Evolutionary conservation across 768 basidiomycete genomes (phyloP).

Genomic region (Termitomyces sp.): DNA sequence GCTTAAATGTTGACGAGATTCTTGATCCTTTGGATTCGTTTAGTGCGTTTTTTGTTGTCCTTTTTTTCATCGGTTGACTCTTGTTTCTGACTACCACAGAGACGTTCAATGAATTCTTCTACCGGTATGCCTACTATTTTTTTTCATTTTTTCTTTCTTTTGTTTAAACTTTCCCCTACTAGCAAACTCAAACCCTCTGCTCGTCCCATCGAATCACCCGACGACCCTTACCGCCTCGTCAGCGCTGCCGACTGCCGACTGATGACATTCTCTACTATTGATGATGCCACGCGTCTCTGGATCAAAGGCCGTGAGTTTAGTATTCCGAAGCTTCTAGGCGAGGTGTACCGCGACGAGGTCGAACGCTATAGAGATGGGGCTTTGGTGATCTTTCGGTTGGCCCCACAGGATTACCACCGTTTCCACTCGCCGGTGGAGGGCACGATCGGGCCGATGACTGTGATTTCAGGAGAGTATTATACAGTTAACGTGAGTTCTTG

Average conservation of each 20-base stretch:
- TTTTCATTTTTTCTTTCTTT: too few relatives aligned
- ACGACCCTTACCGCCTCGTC: conserved; percentile 75
- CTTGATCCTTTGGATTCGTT: conserved; percentile 78
- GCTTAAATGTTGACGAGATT: conserved; percentile 78
- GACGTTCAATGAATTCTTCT: conserved; percentile 93
- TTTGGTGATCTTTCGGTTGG: conserved; percentile 84
- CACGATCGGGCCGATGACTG: conserved; percentile 72
- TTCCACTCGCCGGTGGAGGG: conserved; percentile 90
- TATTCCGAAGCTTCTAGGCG: conserved; percentile 73
- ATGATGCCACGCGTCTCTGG: conserved; percentile 87
- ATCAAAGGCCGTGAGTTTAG: conserved; percentile 97
- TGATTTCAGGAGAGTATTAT: conserved; percentile 90
- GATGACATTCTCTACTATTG: conserved; percentile 86
- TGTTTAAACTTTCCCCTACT: conserved; percentile 9
- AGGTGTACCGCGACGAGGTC: conserved; percentile 62
- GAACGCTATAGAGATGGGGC: conserved; percentile 76
- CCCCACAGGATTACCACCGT: conserved; percentile 94
- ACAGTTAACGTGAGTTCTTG: conserved; percentile 73
- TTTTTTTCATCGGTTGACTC: not conserved
- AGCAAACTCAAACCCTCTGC: conserved; percentile 85
- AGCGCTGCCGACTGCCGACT: conserved; percentile 95
- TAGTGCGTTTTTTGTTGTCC: conserved; percentile 39
- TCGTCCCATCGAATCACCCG: conserved; percentile 65
- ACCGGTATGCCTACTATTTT: conserved; percentile 39
- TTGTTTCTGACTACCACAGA: conserved; percentile 32